Conservation (phyloP, 148 eudicot species). For the Heliosperma pusillum region DNA sequence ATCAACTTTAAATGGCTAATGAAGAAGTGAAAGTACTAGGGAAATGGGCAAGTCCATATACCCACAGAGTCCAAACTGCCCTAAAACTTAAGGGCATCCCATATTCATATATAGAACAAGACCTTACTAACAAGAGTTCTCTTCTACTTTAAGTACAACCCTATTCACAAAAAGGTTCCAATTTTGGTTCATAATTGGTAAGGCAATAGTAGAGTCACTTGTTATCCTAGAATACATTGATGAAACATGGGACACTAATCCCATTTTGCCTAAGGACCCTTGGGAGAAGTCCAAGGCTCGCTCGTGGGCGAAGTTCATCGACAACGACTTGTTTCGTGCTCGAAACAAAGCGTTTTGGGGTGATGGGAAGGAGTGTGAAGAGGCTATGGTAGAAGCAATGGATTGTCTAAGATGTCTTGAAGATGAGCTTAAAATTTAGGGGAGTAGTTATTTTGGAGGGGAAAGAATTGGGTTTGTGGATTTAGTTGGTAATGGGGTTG, state of each 20-base stretch:
- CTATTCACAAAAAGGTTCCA: constrained; percentile 13
- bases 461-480: constrained; percentile 8
- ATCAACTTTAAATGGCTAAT: too few species aligned
- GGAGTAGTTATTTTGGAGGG: constrained; percentile 5
- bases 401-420: constrained; percentile 7
- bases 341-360: constrained; percentile 10
- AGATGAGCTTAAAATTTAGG: neutral
- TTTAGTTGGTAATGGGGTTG: constrained; percentile 10
- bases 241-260: constrained; percentile 6
- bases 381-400: constrained; percentile 5
- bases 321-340: neutral
- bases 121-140: constrained; percentile 8
- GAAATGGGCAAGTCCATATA: constrained; percentile 4
- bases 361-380: neutral
- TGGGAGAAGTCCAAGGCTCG: constrained; percentile 7
- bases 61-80: neutral
- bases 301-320: neutral
- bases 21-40: constrained; percentile 9
- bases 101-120: neutral
- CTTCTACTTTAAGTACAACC: constrained; percentile 2
- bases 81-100: constrained; percentile 16
- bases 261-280: constrained; percentile 14
- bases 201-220: constrained; percentile 2
- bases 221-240: constrained; percentile 7
- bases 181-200: constrained; percentile 10